Base-by-base conservation (phyloP, 768 basidiomycete genomes). In the Lentinula raphanica region DNA sequence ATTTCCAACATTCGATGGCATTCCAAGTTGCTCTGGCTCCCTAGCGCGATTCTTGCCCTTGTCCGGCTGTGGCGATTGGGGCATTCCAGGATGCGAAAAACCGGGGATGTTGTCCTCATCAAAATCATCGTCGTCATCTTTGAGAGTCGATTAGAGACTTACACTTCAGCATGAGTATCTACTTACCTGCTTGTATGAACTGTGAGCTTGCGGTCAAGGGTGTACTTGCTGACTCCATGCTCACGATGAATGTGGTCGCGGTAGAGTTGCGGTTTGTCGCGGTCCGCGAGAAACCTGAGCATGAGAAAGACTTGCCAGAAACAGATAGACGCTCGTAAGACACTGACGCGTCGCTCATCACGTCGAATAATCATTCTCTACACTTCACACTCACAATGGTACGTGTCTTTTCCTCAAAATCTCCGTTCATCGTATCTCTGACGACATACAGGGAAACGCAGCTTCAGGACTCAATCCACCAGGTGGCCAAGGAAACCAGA, bases 71-170 rank as follows among this genome's bases (percentile, higher is more conserved):
- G 63, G 63, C 17, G 80, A 76, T n/a, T 59, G 68, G 68, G 17
- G 71, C 59, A 84, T 70, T 40, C 76, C 67, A 31, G 88, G 88
- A 67, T 85, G 83, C 5, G 87, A 78, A 76, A 90, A 92, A 9
- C 86, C 83, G 13, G 92, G 91, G 56, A 94, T 90, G 69, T 81
- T 76, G 49, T 87, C 87, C 66, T 94, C 92, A 70, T 92, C 85
- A 48, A 92, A 68, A 69, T 94, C 91, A 61, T 91, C 91, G 42
- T 92, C 90, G 60, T 90, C 87, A 64, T 91, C 89, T 71, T 66
- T 60, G 71, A 56, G 38, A 17, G 29, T 38, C 35, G 27, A 36
- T 35, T 8, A 58, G 56, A 44, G n/a, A 54, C 31, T 69, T 42
- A 64, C 32, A 5, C 42, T 13, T 29, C 9, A 11, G 29, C 11